Conservation (phyloP, 2,329 filamentous ascomycete genomes). For the Metarhizium anisopliae region DNA sequence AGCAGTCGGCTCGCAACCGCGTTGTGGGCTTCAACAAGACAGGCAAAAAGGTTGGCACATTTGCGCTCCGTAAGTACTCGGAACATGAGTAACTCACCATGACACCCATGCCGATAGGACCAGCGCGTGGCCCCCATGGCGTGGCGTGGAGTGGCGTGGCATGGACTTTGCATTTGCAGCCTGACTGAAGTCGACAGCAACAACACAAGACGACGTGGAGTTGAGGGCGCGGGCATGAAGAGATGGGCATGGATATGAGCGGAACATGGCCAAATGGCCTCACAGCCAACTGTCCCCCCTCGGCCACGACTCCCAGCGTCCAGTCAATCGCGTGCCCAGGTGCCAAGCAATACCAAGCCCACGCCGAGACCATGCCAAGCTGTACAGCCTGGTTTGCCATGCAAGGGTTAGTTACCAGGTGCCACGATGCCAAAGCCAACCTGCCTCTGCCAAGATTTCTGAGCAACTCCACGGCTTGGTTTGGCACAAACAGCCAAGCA, state of each 20-base stretch:
- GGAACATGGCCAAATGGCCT: background rate
- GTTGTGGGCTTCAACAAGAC: background rate
- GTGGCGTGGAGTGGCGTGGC: background rate
- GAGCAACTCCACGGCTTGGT: background rate
- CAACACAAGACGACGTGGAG: background rate
- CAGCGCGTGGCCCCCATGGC: background rate
- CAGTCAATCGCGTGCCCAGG: background rate
- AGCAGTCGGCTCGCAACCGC: background rate
- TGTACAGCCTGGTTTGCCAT: background rate
- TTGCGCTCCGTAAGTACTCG: too few relatives aligned
- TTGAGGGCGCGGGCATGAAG: too few relatives aligned
- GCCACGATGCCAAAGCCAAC: background rate
- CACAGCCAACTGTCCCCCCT: too few relatives aligned
- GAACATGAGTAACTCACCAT: too few relatives aligned
- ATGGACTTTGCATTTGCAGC: background rate
- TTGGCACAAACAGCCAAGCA: too few relatives aligned
- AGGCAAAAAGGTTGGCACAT: too few relatives aligned
- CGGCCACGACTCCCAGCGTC: too few relatives aligned
- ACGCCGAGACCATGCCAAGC: slow-evolving; percentile 6
- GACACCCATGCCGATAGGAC: too few relatives aligned
- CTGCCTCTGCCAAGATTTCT: background rate
- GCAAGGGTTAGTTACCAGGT: background rate
- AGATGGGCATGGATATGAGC: background rate
- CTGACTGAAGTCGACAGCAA: background rate
- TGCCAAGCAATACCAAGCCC: slow-evolving; percentile 5